Evolutionary conservation across 192 early-diverging fungal genomes (phyloP).

Genomic region (Entomortierella parvispora): DNA sequence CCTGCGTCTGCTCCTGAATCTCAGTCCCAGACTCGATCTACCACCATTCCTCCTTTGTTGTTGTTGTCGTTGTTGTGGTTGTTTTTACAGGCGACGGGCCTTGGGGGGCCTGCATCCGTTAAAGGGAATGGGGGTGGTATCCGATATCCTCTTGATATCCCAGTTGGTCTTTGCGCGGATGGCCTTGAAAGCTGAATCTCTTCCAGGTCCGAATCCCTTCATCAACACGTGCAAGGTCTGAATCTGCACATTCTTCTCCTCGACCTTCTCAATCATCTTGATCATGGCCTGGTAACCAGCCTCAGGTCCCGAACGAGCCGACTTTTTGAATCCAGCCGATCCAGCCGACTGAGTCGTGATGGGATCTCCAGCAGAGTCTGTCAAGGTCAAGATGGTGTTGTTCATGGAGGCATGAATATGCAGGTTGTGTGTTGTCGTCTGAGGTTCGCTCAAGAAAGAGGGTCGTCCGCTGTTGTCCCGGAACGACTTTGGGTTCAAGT

Average conservation of each 20-base stretch:
- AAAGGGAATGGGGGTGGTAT: conserved; percentile 91
- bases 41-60: too few relatives aligned
- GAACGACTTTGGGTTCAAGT: conserved; percentile 7
- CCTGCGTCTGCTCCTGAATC: too few relatives aligned
- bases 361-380: conserved; percentile 72
- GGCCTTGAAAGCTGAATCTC: conserved; percentile 93
- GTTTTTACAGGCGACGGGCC: conserved; percentile 80
- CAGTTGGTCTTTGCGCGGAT: conserved; percentile 78
- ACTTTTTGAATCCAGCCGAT: conserved; percentile 86
- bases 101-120: conserved; percentile 93
- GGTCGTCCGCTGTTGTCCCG: conserved; percentile 1
- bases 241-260: conserved; percentile 73
- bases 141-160: conserved; percentile 80
- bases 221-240: conserved; percentile 79
- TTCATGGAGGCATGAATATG: conserved; percentile 74
- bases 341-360: conserved; percentile 84
- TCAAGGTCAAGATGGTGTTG: conserved; percentile 91
- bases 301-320: conserved; percentile 88
- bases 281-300: conserved; percentile 90
- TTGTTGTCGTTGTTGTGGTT: background rate
- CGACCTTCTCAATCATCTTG: conserved; percentile 73
- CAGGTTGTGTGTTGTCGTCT: conserved; percentile 55
- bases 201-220: conserved; percentile 91
- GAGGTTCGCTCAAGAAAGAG: conserved; percentile 22
- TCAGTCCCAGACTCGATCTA: too few relatives aligned